Conservation (phyloP, 2,329 filamentous ascomycete genomes). For the Paecilomyces sp. region DNA sequence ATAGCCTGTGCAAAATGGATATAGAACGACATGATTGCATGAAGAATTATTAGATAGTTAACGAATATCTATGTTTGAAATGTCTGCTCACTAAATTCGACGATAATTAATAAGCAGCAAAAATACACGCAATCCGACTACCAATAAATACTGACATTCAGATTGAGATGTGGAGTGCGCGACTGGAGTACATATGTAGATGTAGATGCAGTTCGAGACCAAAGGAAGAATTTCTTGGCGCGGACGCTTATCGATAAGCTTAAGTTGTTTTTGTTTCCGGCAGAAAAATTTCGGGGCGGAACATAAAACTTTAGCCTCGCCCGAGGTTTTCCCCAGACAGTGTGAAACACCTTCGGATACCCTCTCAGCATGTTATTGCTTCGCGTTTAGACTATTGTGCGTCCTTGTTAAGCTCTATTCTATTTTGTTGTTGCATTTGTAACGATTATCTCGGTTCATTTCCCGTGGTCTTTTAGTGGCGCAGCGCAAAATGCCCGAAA, state of each 20-base stretch:
- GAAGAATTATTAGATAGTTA: background rate
- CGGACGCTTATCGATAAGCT: conserved; percentile 7
- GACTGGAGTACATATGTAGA: too few species aligned
- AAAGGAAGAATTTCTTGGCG: background rate
- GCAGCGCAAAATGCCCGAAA: conserved; percentile 31
- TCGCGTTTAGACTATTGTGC: background rate
- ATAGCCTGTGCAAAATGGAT: background rate
- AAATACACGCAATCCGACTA: background rate
- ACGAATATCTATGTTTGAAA: background rate
- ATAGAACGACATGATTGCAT: background rate
- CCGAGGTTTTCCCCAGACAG: background rate
- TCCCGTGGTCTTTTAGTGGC: background rate
- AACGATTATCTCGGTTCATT: background rate
- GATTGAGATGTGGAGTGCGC: background rate
- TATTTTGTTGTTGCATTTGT: background rate
- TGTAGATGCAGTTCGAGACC: too few species aligned
- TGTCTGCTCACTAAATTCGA: background rate
- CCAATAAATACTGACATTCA: background rate
- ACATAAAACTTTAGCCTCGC: conserved; percentile 8
- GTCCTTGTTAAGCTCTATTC: background rate
- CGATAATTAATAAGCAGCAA: background rate
- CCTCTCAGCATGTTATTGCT: background rate
- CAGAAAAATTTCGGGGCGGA: conserved; percentile 10
- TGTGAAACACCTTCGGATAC: background rate
- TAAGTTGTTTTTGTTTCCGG: background rate